Conservation (phyloP, 2,329 filamentous ascomycete genomes). For the Cryoendolithus antarcticus region DNA sequence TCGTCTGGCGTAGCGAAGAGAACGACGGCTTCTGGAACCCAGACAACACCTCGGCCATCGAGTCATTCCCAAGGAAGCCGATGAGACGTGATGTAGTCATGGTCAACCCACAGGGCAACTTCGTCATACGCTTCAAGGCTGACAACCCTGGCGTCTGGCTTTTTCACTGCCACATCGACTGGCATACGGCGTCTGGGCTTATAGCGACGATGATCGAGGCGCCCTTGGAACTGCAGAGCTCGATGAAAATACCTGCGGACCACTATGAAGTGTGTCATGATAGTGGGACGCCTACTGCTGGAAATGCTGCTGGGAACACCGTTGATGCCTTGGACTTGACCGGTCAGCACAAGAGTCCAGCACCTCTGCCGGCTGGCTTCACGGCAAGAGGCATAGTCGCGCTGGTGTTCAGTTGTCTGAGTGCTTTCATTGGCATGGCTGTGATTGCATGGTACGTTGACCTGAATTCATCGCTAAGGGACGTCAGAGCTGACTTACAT, state of each 20-base stretch:
- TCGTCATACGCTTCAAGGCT: conserved; percentile 43
- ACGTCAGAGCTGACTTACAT: conserved; percentile 9
- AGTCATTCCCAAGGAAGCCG: conserved; percentile 18
- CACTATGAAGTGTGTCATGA: conserved; percentile 47
- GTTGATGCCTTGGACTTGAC: conserved; percentile 49
- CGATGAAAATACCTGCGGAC: conserved; percentile 47
- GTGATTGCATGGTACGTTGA: conserved; percentile 54
- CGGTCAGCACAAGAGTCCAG: conserved; percentile 46
- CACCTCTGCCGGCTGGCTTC: conserved; percentile 54
- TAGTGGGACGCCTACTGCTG: conserved; percentile 38
- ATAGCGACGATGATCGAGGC: conserved; percentile 40
- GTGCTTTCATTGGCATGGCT: conserved; percentile 55
- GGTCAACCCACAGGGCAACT: conserved; percentile 41
- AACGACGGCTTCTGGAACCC: conserved; percentile 22
- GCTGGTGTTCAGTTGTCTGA: conserved; percentile 57
- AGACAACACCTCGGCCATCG: conserved; percentile 18
- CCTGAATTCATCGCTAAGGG: background rate
- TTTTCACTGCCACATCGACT: conserved; percentile 37
- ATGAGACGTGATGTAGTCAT: conserved; percentile 44
- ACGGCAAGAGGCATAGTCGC: conserved; percentile 60
- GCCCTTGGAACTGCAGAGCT: conserved; percentile 47
- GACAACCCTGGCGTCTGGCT: conserved; percentile 37
- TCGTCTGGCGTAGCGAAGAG: conserved; percentile 29
- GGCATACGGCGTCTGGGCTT: conserved; percentile 39
- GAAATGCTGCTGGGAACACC: conserved; percentile 67